phyloP scores from a whole-genome alignment of 73 alveolate genomes.

The Blepharisma japonicum region DNA sequence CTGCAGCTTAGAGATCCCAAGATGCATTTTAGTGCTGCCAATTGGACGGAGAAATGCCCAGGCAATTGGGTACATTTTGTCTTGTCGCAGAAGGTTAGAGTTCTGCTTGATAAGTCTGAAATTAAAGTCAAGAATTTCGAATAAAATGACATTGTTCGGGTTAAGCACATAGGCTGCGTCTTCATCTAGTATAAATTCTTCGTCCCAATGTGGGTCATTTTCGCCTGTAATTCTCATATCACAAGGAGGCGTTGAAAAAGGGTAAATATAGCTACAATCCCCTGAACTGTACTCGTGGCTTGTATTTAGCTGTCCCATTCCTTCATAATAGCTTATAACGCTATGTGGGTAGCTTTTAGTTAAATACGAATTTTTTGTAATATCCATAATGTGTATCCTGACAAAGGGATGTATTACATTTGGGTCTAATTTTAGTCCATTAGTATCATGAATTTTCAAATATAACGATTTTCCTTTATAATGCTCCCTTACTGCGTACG shows the following conservation, averaged over 20 bases:
- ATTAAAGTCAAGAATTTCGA: conserved; percentile 93
- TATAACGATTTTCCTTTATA: conserved; percentile 35
- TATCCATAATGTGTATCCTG: conserved; percentile 81
- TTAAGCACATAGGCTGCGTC: conserved; percentile 62
- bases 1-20: conserved; percentile 78
- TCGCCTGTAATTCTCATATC: conserved; percentile 94
- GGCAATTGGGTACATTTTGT: conserved; percentile 86
- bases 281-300: conserved; percentile 39
- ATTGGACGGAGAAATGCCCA: conserved; percentile 96
- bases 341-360: conserved; percentile 68
- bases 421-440: conserved; percentile 85
- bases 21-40: conserved; percentile 82
- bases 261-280: conserved; percentile 39
- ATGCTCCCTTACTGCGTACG: background rate
- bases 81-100: conserved; percentile 63
- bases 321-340: conserved; percentile 50
- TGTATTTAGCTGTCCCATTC: conserved; percentile 48
- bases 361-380: conserved; percentile 74
- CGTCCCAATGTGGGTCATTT: conserved; percentile 88
- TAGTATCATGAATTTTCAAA: conserved; percentile 63
- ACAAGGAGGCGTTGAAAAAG: conserved; percentile 72
- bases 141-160: conserved; percentile 76
- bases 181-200: conserved; percentile 80
- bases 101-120: conserved; percentile 58
- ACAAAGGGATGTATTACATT: conserved; percentile 94